Evolutionary conservation across 768 basidiomycete species (phyloP).

Genomic region (Boletus rufocinnamomeus): DNA sequence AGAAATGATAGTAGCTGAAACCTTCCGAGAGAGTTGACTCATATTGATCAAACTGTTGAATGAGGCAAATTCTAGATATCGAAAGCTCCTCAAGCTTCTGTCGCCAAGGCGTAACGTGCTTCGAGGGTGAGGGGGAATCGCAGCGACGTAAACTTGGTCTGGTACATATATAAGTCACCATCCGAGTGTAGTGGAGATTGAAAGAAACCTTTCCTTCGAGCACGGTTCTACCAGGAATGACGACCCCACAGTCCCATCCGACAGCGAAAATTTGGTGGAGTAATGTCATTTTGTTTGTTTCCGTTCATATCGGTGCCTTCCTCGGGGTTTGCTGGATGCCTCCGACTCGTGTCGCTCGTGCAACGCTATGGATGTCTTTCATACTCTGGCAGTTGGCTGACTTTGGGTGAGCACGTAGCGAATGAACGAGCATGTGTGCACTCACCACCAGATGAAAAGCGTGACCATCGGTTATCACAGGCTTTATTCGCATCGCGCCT

Average conservation of each 20-base stretch:
- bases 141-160: background rate
- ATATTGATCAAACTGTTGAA: background rate
- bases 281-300: background rate
- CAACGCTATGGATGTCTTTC: conserved; percentile 8
- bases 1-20: background rate
- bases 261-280: conserved; percentile 12
- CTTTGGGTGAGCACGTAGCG: conserved; percentile 12
- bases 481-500: conserved; percentile 10
- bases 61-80: background rate
- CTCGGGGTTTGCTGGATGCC: conserved; percentile 10
- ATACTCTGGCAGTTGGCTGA: conserved; percentile 9
- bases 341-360: background rate
- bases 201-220: background rate
- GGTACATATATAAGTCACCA: background rate
- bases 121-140: background rate
- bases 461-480: conserved; percentile 18
- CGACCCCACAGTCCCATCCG: background rate
- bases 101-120: background rate
- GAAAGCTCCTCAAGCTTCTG: background rate
- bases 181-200: background rate
- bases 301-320: conserved; percentile 10
- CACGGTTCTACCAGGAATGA: background rate
- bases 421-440: background rate
- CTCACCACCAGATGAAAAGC: conserved; percentile 8
- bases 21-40: background rate